These are phyloP conservation scores for Dictyostelium discoideum DNA, from an alignment of 78 protist genomes.

Conservation along the genomic window dicty_2.7 NC_007088.5:8058001-8058500, in stretches of 20 bases:
- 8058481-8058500: background rate
- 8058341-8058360: background rate
- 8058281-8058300: background rate
- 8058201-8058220: background rate
- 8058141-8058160: background rate
- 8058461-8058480: background rate
- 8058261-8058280: background rate
- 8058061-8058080: background rate
- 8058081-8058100: background rate
- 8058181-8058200: background rate
- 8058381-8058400: background rate
- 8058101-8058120: background rate
- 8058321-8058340: background rate
- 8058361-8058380: background rate
- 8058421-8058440: background rate
- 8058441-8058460: background rate
- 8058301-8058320: background rate
- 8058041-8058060: background rate
- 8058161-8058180: conserved; percentile 46
- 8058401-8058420: background rate
- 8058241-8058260: background rate
- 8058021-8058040: background rate
- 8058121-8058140: conserved; percentile 22
- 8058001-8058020: background rate
- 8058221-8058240: background rate